These are phyloP conservation scores for Euphorbia tirucalli DNA, from an alignment of 345 rosid species.

Conservation along the genomic window DNA sequence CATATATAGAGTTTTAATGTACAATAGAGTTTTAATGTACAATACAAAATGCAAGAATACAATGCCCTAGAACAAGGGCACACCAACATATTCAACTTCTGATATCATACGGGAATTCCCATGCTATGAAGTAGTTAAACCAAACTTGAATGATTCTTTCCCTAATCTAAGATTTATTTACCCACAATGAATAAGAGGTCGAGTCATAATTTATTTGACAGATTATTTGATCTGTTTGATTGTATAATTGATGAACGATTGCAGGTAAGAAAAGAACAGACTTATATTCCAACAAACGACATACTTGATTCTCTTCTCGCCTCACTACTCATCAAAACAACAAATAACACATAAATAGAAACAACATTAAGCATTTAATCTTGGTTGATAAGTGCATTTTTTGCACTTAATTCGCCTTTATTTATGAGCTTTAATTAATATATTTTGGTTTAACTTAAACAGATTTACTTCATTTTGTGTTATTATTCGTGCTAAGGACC, in stretches of 20 bases:
- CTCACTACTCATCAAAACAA: conserved; percentile 17
- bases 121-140: conserved; percentile 38
- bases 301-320: conserved; percentile 37
- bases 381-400: too few relatives aligned
- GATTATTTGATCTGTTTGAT: conserved; percentile 23
- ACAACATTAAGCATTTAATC: conserved; percentile 18
- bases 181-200: conserved; percentile 34
- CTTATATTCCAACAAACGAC: conserved; percentile 17
- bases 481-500: too few relatives aligned
- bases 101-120: conserved; percentile 3
- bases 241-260: conserved; percentile 28
- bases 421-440: too few relatives aligned
- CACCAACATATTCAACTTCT: conserved; percentile 26
- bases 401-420: too few relatives aligned
- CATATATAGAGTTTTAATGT: too few relatives aligned
- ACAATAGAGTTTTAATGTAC: too few relatives aligned
- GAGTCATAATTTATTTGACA: conserved; percentile 9
- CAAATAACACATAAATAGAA: neutral
- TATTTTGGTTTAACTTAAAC: too few relatives aligned
- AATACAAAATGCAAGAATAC: too few relatives aligned
- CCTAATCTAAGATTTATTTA: conserved; percentile 40
- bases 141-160: conserved; percentile 43
- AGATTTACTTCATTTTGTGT: too few relatives aligned
- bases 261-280: conserved; percentile 11
- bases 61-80: too few relatives aligned